These are phyloP conservation scores for Limonium bicolor DNA, from an alignment of 148 eudicot species.

Conservation along the genomic window DNA sequence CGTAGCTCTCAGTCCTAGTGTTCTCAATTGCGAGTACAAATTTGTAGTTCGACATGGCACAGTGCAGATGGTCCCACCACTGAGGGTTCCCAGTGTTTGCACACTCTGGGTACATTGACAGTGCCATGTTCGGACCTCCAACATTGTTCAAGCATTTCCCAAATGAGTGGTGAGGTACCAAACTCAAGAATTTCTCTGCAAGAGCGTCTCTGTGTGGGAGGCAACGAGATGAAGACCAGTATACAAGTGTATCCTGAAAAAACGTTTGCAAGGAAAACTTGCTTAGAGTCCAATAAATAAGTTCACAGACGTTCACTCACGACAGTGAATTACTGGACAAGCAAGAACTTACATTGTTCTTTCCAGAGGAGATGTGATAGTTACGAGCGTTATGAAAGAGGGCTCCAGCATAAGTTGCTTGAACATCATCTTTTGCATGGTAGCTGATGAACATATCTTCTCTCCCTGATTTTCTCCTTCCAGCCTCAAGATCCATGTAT, in stretches of 20 bases:
- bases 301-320: not conserved
- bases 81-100: constrained; percentile 40
- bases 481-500: constrained; percentile 97
- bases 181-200: constrained; percentile 46
- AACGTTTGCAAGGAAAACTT: not conserved
- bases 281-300: not conserved
- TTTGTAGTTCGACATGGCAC: constrained; percentile 96
- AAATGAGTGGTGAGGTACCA: constrained; percentile 77
- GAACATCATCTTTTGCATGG: constrained; percentile 93
- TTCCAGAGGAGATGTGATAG: constrained; percentile 47
- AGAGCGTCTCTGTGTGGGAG: constrained; percentile 57
- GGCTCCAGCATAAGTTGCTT: constrained; percentile 89
- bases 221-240: constrained; percentile 99
- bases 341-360: constrained; percentile 51
- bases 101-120: constrained; percentile 74
- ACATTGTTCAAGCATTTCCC: constrained; percentile 98
- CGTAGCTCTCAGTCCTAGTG: constrained; percentile 85
- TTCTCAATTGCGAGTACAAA: constrained; percentile 92
- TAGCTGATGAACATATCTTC: constrained; percentile 89
- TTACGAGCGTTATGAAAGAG: constrained; percentile 88
- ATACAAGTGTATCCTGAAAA: constrained; percentile 69
- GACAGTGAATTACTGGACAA: not conserved
- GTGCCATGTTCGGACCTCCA: constrained; percentile 78
- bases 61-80: constrained; percentile 99
- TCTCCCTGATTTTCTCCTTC: constrained; percentile 59